Evolutionary conservation across 352 stramenopile species (phyloP).

Genomic region (Aphanomyces stellatus): DNA sequence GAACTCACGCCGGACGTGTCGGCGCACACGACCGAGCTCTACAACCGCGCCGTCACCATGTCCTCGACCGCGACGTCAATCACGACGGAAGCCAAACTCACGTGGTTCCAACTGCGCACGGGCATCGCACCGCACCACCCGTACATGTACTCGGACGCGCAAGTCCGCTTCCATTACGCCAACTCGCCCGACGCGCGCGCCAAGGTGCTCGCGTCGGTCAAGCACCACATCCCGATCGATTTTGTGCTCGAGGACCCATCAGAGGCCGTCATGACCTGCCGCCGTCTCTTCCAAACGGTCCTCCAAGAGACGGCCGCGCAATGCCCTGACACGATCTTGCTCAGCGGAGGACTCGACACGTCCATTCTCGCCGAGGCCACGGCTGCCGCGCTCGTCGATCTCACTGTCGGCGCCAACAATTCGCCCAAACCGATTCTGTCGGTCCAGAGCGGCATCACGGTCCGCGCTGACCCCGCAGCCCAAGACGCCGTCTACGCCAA

Average conservation of each 20-base stretch:
- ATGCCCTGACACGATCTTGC: slow-evolving; percentile 38
- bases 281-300: slow-evolving; percentile 42
- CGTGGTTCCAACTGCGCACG: slow-evolving; percentile 48
- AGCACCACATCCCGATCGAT: slow-evolving; percentile 31
- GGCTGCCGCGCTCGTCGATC: slow-evolving; percentile 23
- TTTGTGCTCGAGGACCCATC: slow-evolving; percentile 35
- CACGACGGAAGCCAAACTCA: slow-evolving; percentile 22
- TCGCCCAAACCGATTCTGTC: slow-evolving; percentile 48
- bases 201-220: slow-evolving; percentile 28
- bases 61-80: neutral
- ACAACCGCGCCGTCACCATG: neutral
- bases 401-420: slow-evolving; percentile 35
- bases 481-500: slow-evolving; percentile 37
- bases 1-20: neutral
- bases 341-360: slow-evolving; percentile 62
- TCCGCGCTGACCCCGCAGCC: slow-evolving; percentile 35
- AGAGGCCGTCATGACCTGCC: slow-evolving; percentile 31
- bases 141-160: slow-evolving; percentile 50
- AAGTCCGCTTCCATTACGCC: slow-evolving; percentile 69
- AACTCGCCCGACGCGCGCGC: slow-evolving; percentile 44
- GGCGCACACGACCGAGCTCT: neutral
- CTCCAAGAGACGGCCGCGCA: slow-evolving; percentile 31
- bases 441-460: slow-evolving; percentile 45
- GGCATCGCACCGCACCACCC: slow-evolving; percentile 46
- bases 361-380: slow-evolving; percentile 60